Base-by-base conservation (phyloP, 306 rosid genomes). In the Cucurbita maxima region DNA sequence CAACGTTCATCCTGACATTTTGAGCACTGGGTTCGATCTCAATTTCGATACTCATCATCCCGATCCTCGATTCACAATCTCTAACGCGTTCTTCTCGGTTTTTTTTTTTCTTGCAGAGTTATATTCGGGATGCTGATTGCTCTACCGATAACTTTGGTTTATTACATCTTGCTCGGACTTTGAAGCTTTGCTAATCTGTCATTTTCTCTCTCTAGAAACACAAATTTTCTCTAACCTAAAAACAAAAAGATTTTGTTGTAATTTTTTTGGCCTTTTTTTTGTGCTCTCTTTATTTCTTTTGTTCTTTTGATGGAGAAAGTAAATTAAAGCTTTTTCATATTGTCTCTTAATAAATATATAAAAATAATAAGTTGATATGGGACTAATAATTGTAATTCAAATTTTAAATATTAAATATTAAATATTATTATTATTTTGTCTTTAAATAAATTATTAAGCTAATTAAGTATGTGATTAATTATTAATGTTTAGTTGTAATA, bases 1-100 rank as follows among this genome's bases (percentile, higher is more conserved):
- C 78, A 91, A 89, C 41, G 96, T 91, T 77, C 96, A 91, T 82
- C 97, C 97, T 7, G 87, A 88, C 86, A 91, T 88, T 37, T 80
- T 91, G 0, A 91, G 97, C 87, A 91, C 97, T 1, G 96, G 97
- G 97, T 91, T 56, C 2, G 78, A 40, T 18, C 40, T 43, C 48
- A 0, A 10, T 10, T 0, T 6, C 25, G 2, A 43, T 12, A 0
- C 6, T 10, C 0, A 14, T 59, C 34, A 7, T 13, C 5, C 20
- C 18, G 0, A 59, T 1, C 8, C 19, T 34, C 6, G 0, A 13
- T 62, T 16, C 13, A 4, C 1, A 11, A 5, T 58, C 10, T 22
- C 34, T 12, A 3, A 30, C 3, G 34, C 34, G 2, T 3, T 30
- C 34, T 30, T 30, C 3, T 2, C 30, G 30, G 34, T 3, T 2